Evolutionary conservation across 2,329 filamentous ascomycete species (phyloP), one percentile per base, ranked within the genome.

Genomic region (Trichoderma polysporum): DNA sequence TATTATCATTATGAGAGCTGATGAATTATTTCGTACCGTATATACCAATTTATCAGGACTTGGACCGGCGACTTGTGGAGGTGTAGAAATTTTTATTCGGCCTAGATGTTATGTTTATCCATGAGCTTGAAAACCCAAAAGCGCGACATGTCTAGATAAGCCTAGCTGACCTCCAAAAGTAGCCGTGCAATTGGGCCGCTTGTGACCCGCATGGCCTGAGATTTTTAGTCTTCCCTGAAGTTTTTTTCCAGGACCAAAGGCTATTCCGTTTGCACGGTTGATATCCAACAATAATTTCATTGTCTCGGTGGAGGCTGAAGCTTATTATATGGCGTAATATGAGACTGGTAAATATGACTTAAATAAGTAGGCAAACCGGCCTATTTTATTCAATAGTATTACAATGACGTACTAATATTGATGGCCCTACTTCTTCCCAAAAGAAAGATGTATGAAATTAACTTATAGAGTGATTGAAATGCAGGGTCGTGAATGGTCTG

Each of bases 221-320:
- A 61, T 27, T 6, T 37, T 50, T 19, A 61, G n/a, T 0, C 29
- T 61, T 17, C 58, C 58, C 7, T 31, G 58, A 22, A 61, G 19
- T 25, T 61, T 41, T 17, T 50, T 41, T 37, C 47, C 58, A 12
- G 58, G 58, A 22, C 29, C 31, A 27, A 61, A n/a, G 9, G 41
- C n/a, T 1, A 17, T 13, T 2, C 37, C 58, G 8, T 50, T n/a
- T 10, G 8, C 58, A 25, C 15, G n/a, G 19, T 12, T 39, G 19
- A 61, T 50, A n/a, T 61, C 45, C 15, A 61, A 52, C 27, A 47
- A 29, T 10, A 61, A 29, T 13, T 61, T 61, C 58, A 61, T 61
- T 27, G 27, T 31, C 19, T n/a, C 19, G 19, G 19, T 3, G 12
- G 41, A 22, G n/a, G n/a, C n/a, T n/a, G n/a, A n/a, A n/a, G n/a